phyloP scores from a whole-genome alignment of 2,329 filamentous ascomycete genomes.

The Pseudogymnoascus sp. region DNA sequence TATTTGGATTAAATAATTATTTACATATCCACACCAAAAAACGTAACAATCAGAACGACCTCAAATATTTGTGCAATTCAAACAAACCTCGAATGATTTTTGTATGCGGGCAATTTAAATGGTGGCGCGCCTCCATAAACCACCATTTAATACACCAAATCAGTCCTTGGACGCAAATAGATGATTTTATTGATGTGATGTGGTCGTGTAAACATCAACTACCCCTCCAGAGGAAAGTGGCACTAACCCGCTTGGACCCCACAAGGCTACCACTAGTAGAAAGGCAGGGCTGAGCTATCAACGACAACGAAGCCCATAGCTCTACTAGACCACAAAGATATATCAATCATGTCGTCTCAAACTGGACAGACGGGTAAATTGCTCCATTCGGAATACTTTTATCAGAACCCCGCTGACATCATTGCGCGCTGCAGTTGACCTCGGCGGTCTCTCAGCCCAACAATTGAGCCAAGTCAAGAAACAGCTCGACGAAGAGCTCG shows the following conservation, averaged over 20 bases:
- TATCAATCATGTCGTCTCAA: conserved; percentile 9
- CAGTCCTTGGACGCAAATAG: neutral
- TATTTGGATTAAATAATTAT: neutral
- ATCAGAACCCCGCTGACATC: neutral
- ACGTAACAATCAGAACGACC: neutral
- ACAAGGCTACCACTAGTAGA: conserved; percentile 8
- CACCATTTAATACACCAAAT: neutral
- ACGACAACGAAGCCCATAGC: neutral
- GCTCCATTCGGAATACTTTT: neutral
- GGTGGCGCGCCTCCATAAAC: neutral
- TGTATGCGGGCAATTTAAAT: neutral
- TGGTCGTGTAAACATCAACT: neutral
- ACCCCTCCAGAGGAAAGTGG: neutral
- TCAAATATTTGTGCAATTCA: neutral
- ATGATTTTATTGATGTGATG: neutral
- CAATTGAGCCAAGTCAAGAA: conserved; percentile 91
- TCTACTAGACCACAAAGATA: conserved; percentile 1
- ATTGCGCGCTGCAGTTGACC: conserved; percentile 43
- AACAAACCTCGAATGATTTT: neutral
- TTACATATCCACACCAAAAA: neutral
- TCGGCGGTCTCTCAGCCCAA: conserved; percentile 71
- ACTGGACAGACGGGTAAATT: neutral
- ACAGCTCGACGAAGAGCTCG: conserved; percentile 91
- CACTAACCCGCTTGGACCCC: conserved; percentile 1
- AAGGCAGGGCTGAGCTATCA: conserved; percentile 9